Conservation (phyloP, 768 basidiomycete species). For the Pisolithus sp. region DNA sequence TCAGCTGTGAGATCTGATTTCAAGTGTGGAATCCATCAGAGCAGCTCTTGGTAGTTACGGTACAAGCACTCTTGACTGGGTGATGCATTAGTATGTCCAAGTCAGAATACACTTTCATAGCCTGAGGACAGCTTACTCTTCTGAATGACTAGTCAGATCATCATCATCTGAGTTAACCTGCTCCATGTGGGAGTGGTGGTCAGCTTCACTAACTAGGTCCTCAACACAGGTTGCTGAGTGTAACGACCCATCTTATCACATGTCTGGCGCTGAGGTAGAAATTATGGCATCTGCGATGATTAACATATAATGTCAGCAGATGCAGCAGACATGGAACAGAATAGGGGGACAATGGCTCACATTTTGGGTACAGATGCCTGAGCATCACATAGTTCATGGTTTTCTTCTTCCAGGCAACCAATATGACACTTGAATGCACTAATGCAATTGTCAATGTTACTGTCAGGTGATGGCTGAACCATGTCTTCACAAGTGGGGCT, state of each 20-base stretch:
- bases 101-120: not conserved
- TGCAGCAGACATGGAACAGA: not conserved
- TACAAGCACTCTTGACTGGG: conserved; percentile 2
- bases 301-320: not conserved
- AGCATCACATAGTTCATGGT: not conserved
- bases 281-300: not conserved
- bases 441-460: not conserved
- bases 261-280: not conserved
- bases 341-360: not conserved
- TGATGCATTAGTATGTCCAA: not conserved
- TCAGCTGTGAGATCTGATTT: not conserved
- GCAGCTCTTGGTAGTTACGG: not conserved
- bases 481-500: not conserved
- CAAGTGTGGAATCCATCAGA: conserved; percentile 1
- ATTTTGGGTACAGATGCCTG: not conserved
- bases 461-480: not conserved
- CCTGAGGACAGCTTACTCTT: conserved; percentile 1
- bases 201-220: conserved; percentile 8
- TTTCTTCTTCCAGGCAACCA: not conserved
- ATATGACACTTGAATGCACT: not conserved
- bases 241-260: conserved; percentile 1
- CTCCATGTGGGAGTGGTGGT: conserved; percentile 1
- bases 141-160: not conserved
- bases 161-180: not conserved
- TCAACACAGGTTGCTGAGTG: conserved; percentile 2